Base-by-base conservation (phyloP, 2,329 filamentous ascomycete species). In the Laburnicola sp. region DNA sequence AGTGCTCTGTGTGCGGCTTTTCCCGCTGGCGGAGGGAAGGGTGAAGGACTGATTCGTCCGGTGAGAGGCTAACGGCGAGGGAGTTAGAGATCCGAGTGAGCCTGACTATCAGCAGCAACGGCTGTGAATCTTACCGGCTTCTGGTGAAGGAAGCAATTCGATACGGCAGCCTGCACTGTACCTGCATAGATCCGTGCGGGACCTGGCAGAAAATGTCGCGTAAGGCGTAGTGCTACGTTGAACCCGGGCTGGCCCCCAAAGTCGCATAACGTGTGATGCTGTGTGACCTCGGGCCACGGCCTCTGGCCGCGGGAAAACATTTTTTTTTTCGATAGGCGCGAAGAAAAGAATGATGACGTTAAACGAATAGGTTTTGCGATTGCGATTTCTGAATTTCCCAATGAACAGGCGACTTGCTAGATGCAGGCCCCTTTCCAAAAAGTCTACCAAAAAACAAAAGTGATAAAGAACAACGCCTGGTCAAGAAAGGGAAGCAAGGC, bases 121-220 rank as follows among this genome's bases (percentile, higher is more conserved):
- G 2, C 9, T 22, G n/a, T 9, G 6, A 6, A 39, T 22, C 22
- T 22, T 3, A 5, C 16, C 9, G 3, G 27, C 28, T 21, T 25
- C 21, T 21, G 6, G 28, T n/a, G 3, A 2, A 9, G 9, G 40
- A 34, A 6, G 3, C 26, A 21, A 40, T 22, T 8, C 27, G 10
- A 22, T 22, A 27, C 6, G n/a, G n/a, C 31, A 36, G 31, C 11
- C 30, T 37, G 31, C 38, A 35, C 25, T 23, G 46, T 48, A 42
- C 46, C 46, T 48, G 46, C 46, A 34, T 50, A 32, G 27, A 38
- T 40, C 26, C n/a, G n/a, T n/a, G n/a, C n/a, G n/a, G n/a, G n/a
- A n/a, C n/a, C n/a, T n/a, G n/a, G n/a, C n/a, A 25, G n/a, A n/a
- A n/a, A 25, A 38, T 34, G 30, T 27, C 27, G 25, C 21, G 10